A percentile compares a stretch with the other conserved stretches of the same genome.
Conservation (phyloP, 1,139 yeast genomes). For the Zygosaccharomyces sapae region DNA sequence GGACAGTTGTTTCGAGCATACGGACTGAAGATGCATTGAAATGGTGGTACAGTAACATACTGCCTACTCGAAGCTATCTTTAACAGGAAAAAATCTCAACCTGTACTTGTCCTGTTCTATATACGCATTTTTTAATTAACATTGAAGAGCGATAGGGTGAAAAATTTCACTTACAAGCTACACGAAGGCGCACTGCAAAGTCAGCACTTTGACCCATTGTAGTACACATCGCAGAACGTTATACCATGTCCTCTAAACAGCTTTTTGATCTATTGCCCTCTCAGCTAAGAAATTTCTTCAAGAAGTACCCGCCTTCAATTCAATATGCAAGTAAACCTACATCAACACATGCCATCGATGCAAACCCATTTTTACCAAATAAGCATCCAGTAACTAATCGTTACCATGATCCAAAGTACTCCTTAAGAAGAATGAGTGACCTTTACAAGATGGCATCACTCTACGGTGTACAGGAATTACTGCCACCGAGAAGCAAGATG, state of each 20-base stretch:
- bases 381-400: conserved; percentile 75
- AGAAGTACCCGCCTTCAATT: conserved; percentile 84
- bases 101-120: background rate
- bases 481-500: conserved; percentile 69
- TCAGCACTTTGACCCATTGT: background rate
- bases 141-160: background rate
- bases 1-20: conserved; percentile 24
- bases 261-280: conserved; percentile 60
- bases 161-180: conserved; percentile 3
- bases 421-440: conserved; percentile 81
- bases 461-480: conserved; percentile 71
- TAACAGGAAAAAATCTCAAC: background rate
- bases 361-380: conserved; percentile 87
- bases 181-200: background rate
- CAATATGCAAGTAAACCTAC: conserved; percentile 64
- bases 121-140: background rate
- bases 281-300: conserved; percentile 69
- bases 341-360: conserved; percentile 58
- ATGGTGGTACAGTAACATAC: conserved; percentile 21
- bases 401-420: conserved; percentile 74
- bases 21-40: conserved; percentile 18
- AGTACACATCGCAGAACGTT: background rate
- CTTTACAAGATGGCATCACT: conserved; percentile 77
- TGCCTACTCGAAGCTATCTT: conserved; percentile 3
- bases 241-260: conserved; percentile 13